Evolutionary conservation across 163 green algal species (phyloP).

Genomic region (Chlorella variabilis): DNA sequence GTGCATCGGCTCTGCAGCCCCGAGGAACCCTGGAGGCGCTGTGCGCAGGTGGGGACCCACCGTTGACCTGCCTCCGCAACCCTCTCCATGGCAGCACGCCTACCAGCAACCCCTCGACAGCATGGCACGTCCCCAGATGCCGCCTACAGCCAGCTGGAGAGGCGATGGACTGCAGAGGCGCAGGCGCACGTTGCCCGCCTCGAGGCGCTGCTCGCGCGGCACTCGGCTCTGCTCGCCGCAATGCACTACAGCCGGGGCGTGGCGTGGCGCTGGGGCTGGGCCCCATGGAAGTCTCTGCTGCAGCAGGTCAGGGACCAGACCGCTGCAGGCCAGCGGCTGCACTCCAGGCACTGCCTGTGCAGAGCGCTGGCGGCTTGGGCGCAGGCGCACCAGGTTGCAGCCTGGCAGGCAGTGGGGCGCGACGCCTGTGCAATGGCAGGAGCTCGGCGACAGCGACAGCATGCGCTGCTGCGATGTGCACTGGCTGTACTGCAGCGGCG

Average conservation of each 20-base stretch:
- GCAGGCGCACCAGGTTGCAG: background rate
- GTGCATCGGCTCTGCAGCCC: too few relatives aligned
- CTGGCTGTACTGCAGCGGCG: background rate
- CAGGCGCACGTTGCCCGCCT: background rate
- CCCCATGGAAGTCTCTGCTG: background rate
- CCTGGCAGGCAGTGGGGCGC: background rate
- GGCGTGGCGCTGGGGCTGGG: background rate
- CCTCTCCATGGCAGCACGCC: background rate
- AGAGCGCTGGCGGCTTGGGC: background rate
- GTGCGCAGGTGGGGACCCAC: too few relatives aligned
- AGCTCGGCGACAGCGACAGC: background rate
- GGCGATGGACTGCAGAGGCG: background rate
- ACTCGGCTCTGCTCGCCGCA: background rate
- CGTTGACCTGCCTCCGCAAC: slow-evolving; percentile 4
- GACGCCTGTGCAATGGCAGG: background rate
- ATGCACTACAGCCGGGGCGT: background rate
- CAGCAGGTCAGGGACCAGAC: background rate
- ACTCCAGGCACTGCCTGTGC: background rate
- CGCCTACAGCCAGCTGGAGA: background rate
- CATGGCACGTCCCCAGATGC: background rate
- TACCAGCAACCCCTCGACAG: too few relatives aligned
- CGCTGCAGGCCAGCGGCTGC: background rate
- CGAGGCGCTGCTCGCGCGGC: background rate
- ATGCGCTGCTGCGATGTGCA: background rate
- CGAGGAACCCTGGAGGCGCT: too few relatives aligned